Base-by-base conservation (phyloP, 768 basidiomycete species). In the Kwoniella sp. region DNA sequence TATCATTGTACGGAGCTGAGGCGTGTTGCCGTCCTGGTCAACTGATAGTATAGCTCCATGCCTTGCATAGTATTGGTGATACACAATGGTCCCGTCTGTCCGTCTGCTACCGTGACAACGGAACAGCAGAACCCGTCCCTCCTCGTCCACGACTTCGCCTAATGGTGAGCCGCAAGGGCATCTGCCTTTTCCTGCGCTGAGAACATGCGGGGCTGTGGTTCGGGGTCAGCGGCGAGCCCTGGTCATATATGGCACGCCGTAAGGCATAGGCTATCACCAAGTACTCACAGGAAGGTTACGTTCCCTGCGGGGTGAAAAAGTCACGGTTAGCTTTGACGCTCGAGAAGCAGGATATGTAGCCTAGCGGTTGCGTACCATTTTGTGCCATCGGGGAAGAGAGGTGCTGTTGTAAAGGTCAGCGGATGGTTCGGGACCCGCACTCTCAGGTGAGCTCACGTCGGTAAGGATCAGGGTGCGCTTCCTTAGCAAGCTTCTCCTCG, bases 341-440 rank as follows among this genome's bases (percentile, higher is more conserved):
- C n/a, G n/a, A n/a, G n/a, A n/a, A n/a, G n/a, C n/a, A n/a, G n/a
- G n/a, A n/a, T n/a, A n/a, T n/a, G n/a, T n/a, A n/a, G n/a, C n/a
- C n/a, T n/a, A n/a, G n/a, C n/a, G n/a, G n/a, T n/a, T n/a, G n/a
- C 85, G 63, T 67, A 92, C 91, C 91, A 96, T 77, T 93, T 95
- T n/a, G 89, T 90, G 53, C 92, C 92, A 52, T 87, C 89, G 40
- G 89, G 89, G 73, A 84, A 86, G 33, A 80, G 67, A 40, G 91
- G 81, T 53, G 85, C 92, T 96, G 56, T 22, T 12, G 32, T 19
- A 5, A 22, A 20, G 20, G 17, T 32, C 17, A 49, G 36, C 40
- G 23, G 22, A 49, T 44, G 9, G 46, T 22, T 20, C 46, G 19
- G 19, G 23, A 7, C 23, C 14, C 14, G 3, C 11, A 26, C 31